Evolutionary conservation across 2,329 filamentous ascomycete species (phyloP).

Genomic region (Ceratocystis destructans): DNA sequence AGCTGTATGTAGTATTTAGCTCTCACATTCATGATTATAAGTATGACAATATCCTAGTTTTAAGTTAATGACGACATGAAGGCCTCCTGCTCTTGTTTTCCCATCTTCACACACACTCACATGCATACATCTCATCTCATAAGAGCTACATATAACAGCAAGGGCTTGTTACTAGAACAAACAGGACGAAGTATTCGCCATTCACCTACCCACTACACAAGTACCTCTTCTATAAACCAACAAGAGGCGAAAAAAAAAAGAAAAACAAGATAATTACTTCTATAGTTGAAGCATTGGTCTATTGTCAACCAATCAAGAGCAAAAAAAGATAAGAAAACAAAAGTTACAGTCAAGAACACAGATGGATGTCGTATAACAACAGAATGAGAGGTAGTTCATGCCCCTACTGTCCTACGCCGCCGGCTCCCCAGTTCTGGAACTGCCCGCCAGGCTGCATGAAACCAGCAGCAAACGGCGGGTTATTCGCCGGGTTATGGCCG

Average conservation of each 20-base stretch:
- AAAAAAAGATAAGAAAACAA: background rate
- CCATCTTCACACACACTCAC: no score
- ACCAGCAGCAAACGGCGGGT: constrained; percentile 7
- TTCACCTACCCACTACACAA: no score
- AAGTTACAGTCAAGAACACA: background rate
- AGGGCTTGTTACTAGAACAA: no score
- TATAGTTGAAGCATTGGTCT: no score
- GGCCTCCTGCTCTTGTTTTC: no score
- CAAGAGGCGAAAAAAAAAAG: no score
- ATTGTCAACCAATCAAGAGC: constrained; percentile 5
- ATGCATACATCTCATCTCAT: no score
- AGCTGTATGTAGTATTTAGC: no score
- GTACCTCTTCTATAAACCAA: no score
- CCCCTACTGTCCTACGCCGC: constrained; percentile 41
- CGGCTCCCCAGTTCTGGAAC: constrained; percentile 49
- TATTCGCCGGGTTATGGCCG: constrained; percentile 20
- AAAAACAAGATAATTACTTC: no score
- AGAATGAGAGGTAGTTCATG: background rate
- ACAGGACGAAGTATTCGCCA: no score
- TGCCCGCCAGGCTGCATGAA: constrained; percentile 49
- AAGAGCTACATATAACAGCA: no score
- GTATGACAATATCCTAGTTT: background rate
- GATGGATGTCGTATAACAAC: background rate
- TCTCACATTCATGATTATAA: background rate
- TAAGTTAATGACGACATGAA: background rate